Conservation (phyloP, 2,329 filamentous ascomycete species). For the Exophiala bonariae region DNA sequence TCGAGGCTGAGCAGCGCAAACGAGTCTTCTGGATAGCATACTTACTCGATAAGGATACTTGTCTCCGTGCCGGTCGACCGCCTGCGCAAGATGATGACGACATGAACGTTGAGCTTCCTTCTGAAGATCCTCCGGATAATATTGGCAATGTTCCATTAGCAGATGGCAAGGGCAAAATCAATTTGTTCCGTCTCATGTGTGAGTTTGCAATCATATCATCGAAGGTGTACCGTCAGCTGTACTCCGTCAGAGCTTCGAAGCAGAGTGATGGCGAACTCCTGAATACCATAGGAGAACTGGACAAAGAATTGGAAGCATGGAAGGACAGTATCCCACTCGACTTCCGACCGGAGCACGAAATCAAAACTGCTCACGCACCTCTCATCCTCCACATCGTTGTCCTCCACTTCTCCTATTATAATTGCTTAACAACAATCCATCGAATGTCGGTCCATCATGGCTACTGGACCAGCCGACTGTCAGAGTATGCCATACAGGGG, state of each 20-base stretch:
- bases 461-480: conserved; percentile 94
- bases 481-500: conserved; percentile 92
- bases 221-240: conserved; percentile 88
- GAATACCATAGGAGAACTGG: conserved; percentile 93
- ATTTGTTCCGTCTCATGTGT: conserved; percentile 90
- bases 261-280: conserved; percentile 90
- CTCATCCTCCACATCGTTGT: conserved; percentile 94
- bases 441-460: conserved; percentile 98
- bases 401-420: conserved; percentile 96
- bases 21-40: conserved; percentile 78
- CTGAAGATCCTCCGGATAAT: conserved; percentile 85
- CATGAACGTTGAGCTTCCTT: conserved; percentile 95
- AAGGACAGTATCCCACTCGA: conserved; percentile 94
- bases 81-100: conserved; percentile 74
- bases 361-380: conserved; percentile 87
- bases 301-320: conserved; percentile 88
- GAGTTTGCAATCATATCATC: conserved; percentile 90
- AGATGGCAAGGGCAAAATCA: conserved; percentile 88
- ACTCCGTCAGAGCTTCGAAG: conserved; percentile 87
- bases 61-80: conserved; percentile 69
- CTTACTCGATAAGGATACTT: conserved; percentile 72
- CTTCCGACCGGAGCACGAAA: conserved; percentile 95
- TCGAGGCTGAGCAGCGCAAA: conserved; percentile 89
- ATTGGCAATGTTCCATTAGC: conserved; percentile 91
- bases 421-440: conserved; percentile 95